Conservation (phyloP, 306 rosid species). For the Canavalia gladiata region DNA sequence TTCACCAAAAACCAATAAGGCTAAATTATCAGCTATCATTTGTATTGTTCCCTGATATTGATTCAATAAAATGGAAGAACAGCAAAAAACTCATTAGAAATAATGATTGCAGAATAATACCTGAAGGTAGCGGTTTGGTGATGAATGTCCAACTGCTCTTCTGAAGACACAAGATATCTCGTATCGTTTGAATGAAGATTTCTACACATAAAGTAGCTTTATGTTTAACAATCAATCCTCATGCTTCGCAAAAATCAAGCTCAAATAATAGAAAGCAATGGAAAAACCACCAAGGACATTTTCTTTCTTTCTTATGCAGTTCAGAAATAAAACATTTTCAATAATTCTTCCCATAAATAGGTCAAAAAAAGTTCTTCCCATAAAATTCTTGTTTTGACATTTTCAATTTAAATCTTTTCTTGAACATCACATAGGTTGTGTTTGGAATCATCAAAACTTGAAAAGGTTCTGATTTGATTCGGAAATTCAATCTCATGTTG, state of each 20-base stretch:
- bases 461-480: constrained; percentile 11
- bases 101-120: constrained; percentile 52
- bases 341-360: too few relatives aligned
- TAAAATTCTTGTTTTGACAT: neutral
- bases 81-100: constrained; percentile 25
- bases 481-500: constrained; percentile 5
- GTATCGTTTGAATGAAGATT: constrained; percentile 87
- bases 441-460: neutral
- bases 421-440: constrained; percentile 27
- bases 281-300: constrained; percentile 32
- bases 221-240: constrained; percentile 40
- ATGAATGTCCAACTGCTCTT: constrained; percentile 92
- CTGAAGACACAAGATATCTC: constrained; percentile 85
- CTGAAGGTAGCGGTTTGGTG: constrained; percentile 96
- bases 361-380: neutral
- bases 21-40: constrained; percentile 9
- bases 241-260: constrained; percentile 38
- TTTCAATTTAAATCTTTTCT: constrained; percentile 32
- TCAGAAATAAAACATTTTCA: constrained; percentile 1
- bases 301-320: constrained; percentile 31
- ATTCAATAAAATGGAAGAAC: constrained; percentile 22
- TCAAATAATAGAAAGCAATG: constrained; percentile 42
- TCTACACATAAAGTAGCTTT: constrained; percentile 61
- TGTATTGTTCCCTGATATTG: constrained; percentile 5
- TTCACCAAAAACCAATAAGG: constrained; percentile 28